Evolutionary conservation across 106 monocot genomes (phyloP).

Genomic region (Gastrodia elata): DNA sequence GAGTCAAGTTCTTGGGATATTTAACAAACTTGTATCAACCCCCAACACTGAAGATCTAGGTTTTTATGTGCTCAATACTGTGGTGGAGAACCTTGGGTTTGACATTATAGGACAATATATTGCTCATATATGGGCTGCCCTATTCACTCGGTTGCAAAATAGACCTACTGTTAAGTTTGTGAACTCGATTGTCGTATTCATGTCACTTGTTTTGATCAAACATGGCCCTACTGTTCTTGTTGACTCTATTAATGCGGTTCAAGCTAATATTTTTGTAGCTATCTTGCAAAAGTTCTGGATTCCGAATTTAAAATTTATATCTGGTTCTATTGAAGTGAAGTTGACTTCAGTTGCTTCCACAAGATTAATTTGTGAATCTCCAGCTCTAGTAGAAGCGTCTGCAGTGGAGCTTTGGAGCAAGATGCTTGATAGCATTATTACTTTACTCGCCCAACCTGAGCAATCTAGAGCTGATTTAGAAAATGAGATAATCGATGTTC

Average conservation of each 20-base stretch:
- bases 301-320: conserved; percentile 63
- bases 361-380: conserved; percentile 72
- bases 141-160: conserved; percentile 64
- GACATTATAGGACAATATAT: conserved; percentile 60
- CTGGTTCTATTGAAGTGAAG: conserved; percentile 69
- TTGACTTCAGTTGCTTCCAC: conserved; percentile 80
- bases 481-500: conserved; percentile 43
- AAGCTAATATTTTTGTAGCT: conserved; percentile 47
- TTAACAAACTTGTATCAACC: conserved; percentile 33
- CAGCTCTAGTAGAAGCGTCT: conserved; percentile 52
- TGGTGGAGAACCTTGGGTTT: conserved; percentile 74
- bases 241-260: conserved; percentile 70
- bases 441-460: conserved; percentile 51
- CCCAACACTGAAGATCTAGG: conserved; percentile 61
- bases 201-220: conserved; percentile 88
- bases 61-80: conserved; percentile 88
- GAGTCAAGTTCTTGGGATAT: conserved; percentile 68
- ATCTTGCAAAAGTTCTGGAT: conserved; percentile 84
- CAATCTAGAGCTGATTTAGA: conserved; percentile 45
- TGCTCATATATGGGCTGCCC: conserved; percentile 46
- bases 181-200: conserved; percentile 74
- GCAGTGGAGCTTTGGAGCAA: conserved; percentile 62
- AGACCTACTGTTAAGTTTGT: conserved; percentile 55
- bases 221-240: conserved; percentile 62
- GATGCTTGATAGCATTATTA: conserved; percentile 66